phyloP scores from a whole-genome alignment of 140 eudicot species.

The Erigeron philadelphicus region DNA sequence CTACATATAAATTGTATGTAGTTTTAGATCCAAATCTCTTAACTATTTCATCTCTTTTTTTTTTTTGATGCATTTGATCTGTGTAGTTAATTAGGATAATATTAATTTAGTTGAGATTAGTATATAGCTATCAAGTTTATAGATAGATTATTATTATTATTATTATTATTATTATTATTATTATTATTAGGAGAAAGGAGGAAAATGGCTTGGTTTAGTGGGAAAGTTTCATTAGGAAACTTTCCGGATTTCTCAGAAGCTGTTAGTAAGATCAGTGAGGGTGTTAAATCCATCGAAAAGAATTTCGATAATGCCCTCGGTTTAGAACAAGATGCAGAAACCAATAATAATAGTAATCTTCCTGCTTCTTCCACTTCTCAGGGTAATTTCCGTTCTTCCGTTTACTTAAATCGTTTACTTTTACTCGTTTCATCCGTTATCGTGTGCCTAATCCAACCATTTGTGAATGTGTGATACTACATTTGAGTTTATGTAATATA shows the following conservation, averaged over 20 bases:
- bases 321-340: slow-evolving; percentile 54
- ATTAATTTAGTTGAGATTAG: no score
- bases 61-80: not conserved
- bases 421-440: not conserved
- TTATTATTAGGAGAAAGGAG: not conserved
- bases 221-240: slow-evolving; percentile 79
- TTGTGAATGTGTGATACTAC: no score
- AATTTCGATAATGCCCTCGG: slow-evolving; percentile 92
- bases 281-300: slow-evolving; percentile 88
- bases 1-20: no score
- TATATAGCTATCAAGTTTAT: not conserved
- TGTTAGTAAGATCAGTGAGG: slow-evolving; percentile 81
- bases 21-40: no score
- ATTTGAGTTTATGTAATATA: no score
- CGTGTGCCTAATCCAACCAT: not conserved
- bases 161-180: not conserved
- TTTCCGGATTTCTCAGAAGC: slow-evolving; percentile 89
- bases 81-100: no score
- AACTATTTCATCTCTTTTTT: not conserved
- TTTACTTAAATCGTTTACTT: not conserved
- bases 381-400: slow-evolving; percentile 21
- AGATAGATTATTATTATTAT: not conserved
- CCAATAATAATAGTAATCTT: not conserved
- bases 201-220: slow-evolving; percentile 91
- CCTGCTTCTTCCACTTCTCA: slow-evolving; percentile 33